A percentile compares a stretch with the other conserved stretches of the same genome.
Conservation (phyloP, 2,329 filamentous ascomycete species). For the Aureobasidium sp. region DNA sequence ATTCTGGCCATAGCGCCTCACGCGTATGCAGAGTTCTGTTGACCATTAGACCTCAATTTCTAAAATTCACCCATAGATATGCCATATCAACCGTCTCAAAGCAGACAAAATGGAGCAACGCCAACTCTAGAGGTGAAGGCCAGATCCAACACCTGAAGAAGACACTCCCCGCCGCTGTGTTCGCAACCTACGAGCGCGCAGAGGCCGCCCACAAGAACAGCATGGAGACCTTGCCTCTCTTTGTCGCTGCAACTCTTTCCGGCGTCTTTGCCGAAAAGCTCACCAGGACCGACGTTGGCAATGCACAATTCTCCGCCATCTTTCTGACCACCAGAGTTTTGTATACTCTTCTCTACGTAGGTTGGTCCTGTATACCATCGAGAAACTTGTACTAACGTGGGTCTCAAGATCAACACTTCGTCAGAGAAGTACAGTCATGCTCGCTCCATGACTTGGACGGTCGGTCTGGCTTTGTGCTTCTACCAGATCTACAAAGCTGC, state of each 20-base stretch:
- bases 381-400: background rate
- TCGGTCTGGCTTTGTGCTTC: conserved; percentile 27
- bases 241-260: conserved; percentile 37
- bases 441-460: conserved; percentile 28
- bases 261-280: conserved; percentile 35
- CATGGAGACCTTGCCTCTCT: conserved; percentile 42
- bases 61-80: background rate
- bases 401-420: conserved; percentile 22
- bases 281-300: conserved; percentile 24
- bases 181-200: conserved; percentile 38
- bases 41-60: conserved; percentile 13
- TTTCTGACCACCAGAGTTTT: conserved; percentile 32
- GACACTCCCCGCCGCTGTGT: conserved; percentile 31
- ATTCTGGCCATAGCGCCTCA: conserved; percentile 38
- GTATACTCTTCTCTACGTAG: conserved; percentile 34
- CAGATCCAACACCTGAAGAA: conserved; percentile 33
- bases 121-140: conserved; percentile 34
- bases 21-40: conserved; percentile 26
- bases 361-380: background rate
- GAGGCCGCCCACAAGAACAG: conserved; percentile 41
- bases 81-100: conserved; percentile 33
- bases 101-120: conserved; percentile 35
- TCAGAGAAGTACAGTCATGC: conserved; percentile 23
- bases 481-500: conserved; percentile 28
- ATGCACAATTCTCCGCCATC: conserved; percentile 31